Conservation (phyloP, 2,329 filamentous ascomycete species). For the Albifimbria verrucaria region DNA sequence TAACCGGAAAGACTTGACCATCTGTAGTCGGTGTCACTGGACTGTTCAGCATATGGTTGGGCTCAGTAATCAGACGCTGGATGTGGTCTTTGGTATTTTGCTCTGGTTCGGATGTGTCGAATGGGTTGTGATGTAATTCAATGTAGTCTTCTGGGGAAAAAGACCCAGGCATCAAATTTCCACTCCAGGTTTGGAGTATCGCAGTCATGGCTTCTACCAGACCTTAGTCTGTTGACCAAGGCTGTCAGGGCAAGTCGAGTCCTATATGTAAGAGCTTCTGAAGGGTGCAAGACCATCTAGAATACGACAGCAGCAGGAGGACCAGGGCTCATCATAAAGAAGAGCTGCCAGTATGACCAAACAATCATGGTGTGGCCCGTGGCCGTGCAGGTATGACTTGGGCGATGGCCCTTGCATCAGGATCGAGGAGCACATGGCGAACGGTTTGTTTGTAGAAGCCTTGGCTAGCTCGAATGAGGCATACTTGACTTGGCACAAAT, state of each 20-base stretch:
- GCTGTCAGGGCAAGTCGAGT: too few species aligned
- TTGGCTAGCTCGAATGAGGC: neutral
- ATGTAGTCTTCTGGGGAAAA: constrained; percentile 27
- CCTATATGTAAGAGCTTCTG: too few species aligned
- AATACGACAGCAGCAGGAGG: too few species aligned
- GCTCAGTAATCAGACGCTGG: neutral
- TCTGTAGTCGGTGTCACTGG: neutral
- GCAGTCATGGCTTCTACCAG: constrained; percentile 1
- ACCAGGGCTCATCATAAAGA: too few species aligned
- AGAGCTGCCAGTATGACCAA: too few species aligned
- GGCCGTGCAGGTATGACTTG: too few species aligned
- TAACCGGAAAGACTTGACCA: neutral
- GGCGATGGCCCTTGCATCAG: too few species aligned
- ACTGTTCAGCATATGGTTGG: neutral
- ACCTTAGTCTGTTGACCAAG: too few species aligned
- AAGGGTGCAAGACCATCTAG: too few species aligned
- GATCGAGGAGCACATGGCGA: too few species aligned
- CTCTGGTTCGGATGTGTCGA: constrained; percentile 17
- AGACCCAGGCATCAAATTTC: constrained; percentile 22
- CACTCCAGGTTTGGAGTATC: constrained; percentile 2
- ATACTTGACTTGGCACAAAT: constrained; percentile 5
- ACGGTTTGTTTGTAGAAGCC: neutral
- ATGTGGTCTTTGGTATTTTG: constrained; percentile 14
- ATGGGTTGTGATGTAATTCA: constrained; percentile 25
- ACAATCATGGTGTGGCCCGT: too few species aligned